These are phyloP conservation scores for Stagonosporopsis cucurbitacearum DNA, from an alignment of 2,329 filamentous ascomycete species.

Conservation along the genomic window DNA sequence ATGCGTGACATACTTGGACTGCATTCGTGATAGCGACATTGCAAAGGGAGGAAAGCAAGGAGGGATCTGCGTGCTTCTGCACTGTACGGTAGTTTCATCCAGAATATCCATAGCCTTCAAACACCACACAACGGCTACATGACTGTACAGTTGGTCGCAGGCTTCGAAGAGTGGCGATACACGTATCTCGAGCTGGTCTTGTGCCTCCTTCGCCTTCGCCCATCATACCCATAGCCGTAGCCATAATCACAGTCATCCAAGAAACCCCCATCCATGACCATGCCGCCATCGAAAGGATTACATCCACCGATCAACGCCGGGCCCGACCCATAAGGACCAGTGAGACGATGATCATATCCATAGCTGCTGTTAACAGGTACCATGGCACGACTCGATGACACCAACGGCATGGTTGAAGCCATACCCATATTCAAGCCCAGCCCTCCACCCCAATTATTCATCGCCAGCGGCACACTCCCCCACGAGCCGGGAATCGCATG, in stretches of 20 bases:
- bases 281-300: neutral
- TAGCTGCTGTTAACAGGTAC: constrained; percentile 18
- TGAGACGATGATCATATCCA: constrained; percentile 29
- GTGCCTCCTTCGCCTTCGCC: constrained; percentile 22
- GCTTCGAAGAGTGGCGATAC: constrained; percentile 29
- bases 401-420: constrained; percentile 5
- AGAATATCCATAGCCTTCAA: neutral
- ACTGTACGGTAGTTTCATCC: neutral
- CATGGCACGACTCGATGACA: constrained; percentile 15
- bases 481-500: constrained; percentile 34
- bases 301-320: constrained; percentile 14
- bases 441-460: constrained; percentile 19
- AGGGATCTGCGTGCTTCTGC: neutral
- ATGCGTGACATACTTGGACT: constrained; percentile 6
- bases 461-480: constrained; percentile 27
- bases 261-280: constrained; percentile 10
- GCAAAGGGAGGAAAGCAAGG: neutral
- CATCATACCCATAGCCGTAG: constrained; percentile 3
- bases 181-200: constrained; percentile 27
- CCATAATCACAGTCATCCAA: constrained; percentile 8
- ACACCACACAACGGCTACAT: constrained; percentile 20
- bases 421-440: constrained; percentile 6
- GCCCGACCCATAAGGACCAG: constrained; percentile 24
- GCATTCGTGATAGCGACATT: neutral
- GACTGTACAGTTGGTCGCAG: constrained; percentile 29